Conservation (phyloP, 257 asterid genomes). For the Schizonepeta tenuifolia region DNA sequence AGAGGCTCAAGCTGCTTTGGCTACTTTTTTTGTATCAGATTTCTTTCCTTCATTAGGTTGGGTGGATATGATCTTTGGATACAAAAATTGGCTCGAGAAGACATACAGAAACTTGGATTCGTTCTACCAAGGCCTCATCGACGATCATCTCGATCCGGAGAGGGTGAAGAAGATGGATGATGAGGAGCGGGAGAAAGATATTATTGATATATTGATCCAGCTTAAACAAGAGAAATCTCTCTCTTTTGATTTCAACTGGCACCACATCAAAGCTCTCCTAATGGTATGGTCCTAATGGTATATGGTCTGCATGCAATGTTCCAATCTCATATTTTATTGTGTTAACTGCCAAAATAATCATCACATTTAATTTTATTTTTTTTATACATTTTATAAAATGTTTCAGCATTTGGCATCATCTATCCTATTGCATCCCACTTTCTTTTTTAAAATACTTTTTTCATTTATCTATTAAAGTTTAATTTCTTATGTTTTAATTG, state of each 20-base stretch:
- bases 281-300: too few relatives aligned
- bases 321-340: too few relatives aligned
- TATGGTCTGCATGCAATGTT: too few relatives aligned
- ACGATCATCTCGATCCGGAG: slow-evolving; percentile 17
- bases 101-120: slow-evolving; percentile 13
- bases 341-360: too few relatives aligned
- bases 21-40: slow-evolving; percentile 19
- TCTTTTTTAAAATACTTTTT: too few relatives aligned
- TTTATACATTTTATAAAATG: too few relatives aligned
- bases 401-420: too few relatives aligned
- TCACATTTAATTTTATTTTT: too few relatives aligned
- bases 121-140: slow-evolving; percentile 40
- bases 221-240: slow-evolving; percentile 11
- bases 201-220: slow-evolving; percentile 36
- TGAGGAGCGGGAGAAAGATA: slow-evolving; percentile 6
- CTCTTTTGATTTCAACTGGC: slow-evolving; percentile 25
- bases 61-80: slow-evolving; percentile 32
- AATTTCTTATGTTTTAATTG: too few relatives aligned
- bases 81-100: neutral
- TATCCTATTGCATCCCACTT: too few relatives aligned
- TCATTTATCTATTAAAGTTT: too few relatives aligned
- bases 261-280: slow-evolving; percentile 35
- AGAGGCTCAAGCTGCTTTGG: slow-evolving; percentile 22
- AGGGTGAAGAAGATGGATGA: slow-evolving; percentile 4
- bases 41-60: slow-evolving; percentile 34